Evolutionary conservation across 2,329 filamentous ascomycete species (phyloP), one percentile per base, ranked within the genome.

Genomic region (Aspergillus neoniger): DNA sequence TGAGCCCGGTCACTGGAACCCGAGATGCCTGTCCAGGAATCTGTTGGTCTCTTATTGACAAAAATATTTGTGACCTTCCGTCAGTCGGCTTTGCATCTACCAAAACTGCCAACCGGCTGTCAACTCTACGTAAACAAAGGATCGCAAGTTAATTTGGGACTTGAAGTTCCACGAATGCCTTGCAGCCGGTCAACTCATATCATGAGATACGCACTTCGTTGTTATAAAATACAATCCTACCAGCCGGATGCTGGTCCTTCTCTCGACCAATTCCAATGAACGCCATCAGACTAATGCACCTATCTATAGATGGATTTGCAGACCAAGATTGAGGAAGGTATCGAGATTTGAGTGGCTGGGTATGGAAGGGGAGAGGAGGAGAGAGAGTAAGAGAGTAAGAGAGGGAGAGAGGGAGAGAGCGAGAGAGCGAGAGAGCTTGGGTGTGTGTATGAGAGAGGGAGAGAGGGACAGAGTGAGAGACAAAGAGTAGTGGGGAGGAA

Each of bases 231-330:
- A 55, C 39, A 19, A 30, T 21, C 47, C 23, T 30, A 19, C 53
- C 25, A 19, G 10, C 39, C 25, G 7, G 23, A 25, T 44, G 43
- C 25, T 23, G 17, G 12, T 12, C 41, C 15, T 43, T 28, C 25
- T 38, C 39, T 41, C 21, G 10, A 50, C 47, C 25, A 17, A 14
- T 50, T 50, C 47, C 47, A 30, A 50, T 14, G 25, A 58, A 55
- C 49, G 52, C 59, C 59, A n/a, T 17, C 47, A 58, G 47, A 39
- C 30, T 41, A 54, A 55, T 61, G 56, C 54, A 59, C 30, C 44
- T 52, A 41, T 54, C 36, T 39, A 41, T 55, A 32, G 58, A 44
- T 25, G 58, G 49, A 48, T n/a, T 38, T 38, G 25, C 48, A 38
- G 4, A 50, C 19, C 28, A 39, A 23, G 15, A 54, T 28, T 15